Evolutionary conservation across 2,329 filamentous ascomycete genomes (phyloP), one percentile per base, ranked within the genome.

Genomic region (Ampelomyces quisqualis): DNA sequence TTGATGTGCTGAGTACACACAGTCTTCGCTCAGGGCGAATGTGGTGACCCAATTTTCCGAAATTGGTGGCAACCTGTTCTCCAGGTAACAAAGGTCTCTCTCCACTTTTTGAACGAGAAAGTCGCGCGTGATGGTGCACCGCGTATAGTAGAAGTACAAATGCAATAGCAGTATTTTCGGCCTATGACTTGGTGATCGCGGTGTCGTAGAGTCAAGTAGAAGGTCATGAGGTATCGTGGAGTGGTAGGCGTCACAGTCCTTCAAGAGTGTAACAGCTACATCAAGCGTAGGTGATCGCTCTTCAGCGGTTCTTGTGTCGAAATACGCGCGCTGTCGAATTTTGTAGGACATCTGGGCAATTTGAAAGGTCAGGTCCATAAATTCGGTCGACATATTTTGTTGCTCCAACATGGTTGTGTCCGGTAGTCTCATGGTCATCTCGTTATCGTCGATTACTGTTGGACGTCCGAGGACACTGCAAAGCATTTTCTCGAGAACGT

Each of bases 381-480:
- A 47, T 0, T 50, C 46, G 11, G 45, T 40, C 5, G 54, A 46
- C 38, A 58, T 41, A 20, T 40, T 43, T 7, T 46, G 50, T 14
- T 53, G 46, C 28, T 58, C 54, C 2, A 53, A 33, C 45, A 51
- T 49, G 2, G 41, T 37, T 20, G 49, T 37, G 32, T 60, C 53
- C 6, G 58, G 55, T 8, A 53, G 34, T 17, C 47, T 43, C 35
- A 57, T 49, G n/a, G 48, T 43, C 32, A 55, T 45, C 24, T 63
- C 60, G 17, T 35, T 23, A 13, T 63, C 58, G 13, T 62, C 58
- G 20, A 63, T 60, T 5, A 43, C 49, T 7, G 51, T 58, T 13
- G 60, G 57, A 3, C 58, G 52, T 3, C 60, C 60, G 2, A 60
- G 34, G 14, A 60, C 51, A 26, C 50, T 55, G 30, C 57, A 60